phyloP scores from a whole-genome alignment of 2,329 filamentous ascomycete genomes.

The Aureobasidium sp. region DNA sequence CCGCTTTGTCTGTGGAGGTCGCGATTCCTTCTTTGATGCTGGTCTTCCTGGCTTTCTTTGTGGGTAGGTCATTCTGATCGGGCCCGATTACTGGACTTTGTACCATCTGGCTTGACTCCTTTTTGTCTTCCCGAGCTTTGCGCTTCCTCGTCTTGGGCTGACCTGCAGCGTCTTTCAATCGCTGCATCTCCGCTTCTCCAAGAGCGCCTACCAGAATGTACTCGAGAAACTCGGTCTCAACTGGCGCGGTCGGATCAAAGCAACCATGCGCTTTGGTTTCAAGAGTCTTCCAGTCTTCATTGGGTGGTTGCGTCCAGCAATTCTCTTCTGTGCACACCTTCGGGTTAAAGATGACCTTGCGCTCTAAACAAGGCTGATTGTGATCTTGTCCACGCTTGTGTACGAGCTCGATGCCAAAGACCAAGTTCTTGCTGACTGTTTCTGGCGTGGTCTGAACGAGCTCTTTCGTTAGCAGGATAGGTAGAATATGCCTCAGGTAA shows the following conservation, averaged over 20 bases:
- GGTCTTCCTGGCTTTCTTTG: neutral
- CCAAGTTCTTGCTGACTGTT: slow-evolving; percentile 21
- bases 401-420: slow-evolving; percentile 28
- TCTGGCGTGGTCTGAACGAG: slow-evolving; percentile 20
- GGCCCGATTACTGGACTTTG: neutral
- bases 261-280: slow-evolving; percentile 26
- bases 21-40: neutral
- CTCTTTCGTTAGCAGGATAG: slow-evolving; percentile 30
- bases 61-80: too few relatives aligned
- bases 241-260: slow-evolving; percentile 29
- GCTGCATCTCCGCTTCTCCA: slow-evolving; percentile 15
- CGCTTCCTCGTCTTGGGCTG: slow-evolving; percentile 4
- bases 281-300: slow-evolving; percentile 26
- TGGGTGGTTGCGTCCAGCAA: slow-evolving; percentile 17
- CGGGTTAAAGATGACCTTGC: slow-evolving; percentile 30
- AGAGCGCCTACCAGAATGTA: slow-evolving; percentile 30
- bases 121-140: neutral
- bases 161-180: slow-evolving; percentile 2
- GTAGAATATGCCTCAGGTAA: slow-evolving; percentile 35
- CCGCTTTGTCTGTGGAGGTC: neutral
- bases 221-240: slow-evolving; percentile 33
- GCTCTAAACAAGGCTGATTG: slow-evolving; percentile 21
- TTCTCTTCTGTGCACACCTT: neutral
- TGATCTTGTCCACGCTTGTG: slow-evolving; percentile 25
- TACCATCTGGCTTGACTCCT: neutral